Evolutionary conservation across 495 filamentous ascomycete genomes (phyloP).

Genomic region (Aspergillus sclerotioniger): DNA sequence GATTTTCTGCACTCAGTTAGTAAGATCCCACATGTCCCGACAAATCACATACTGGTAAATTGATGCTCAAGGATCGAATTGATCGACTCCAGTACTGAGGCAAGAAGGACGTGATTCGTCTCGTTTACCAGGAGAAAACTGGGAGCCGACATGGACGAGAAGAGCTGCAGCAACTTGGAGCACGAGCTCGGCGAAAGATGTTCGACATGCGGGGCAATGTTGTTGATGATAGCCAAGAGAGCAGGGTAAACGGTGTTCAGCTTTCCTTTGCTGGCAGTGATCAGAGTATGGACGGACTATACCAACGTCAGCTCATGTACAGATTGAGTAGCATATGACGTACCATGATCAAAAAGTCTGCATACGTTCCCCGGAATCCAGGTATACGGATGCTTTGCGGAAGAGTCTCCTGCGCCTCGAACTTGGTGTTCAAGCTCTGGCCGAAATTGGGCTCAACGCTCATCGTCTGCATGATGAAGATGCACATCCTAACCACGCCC

Average conservation of each 20-base stretch:
- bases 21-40: constrained; percentile 5
- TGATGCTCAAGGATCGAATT: constrained; percentile 93
- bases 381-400: constrained; percentile 75
- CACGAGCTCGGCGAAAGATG: constrained; percentile 71
- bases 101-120: constrained; percentile 78
- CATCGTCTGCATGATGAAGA: constrained; percentile 92
- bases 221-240: constrained; percentile 87
- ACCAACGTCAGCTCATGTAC: constrained; percentile 19
- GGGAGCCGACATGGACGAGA: constrained; percentile 91
- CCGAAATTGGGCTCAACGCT: constrained; percentile 93
- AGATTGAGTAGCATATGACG: neutral
- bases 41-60: constrained; percentile 62
- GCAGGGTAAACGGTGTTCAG: constrained; percentile 92
- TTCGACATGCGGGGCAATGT: constrained; percentile 81
- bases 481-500: constrained; percentile 92
- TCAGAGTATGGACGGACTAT: constrained; percentile 88
- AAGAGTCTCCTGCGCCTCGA: constrained; percentile 85
- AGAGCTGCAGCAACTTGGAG: constrained; percentile 83
- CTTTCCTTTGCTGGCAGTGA: constrained; percentile 88
- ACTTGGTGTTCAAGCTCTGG: constrained; percentile 81
- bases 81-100: constrained; percentile 83
- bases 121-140: constrained; percentile 95
- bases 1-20: constrained; percentile 61
- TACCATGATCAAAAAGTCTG: constrained; percentile 87
- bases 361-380: constrained; percentile 87